Base-by-base conservation (phyloP, 305 asterid genomes). In the Fraxinus ornus region DNA sequence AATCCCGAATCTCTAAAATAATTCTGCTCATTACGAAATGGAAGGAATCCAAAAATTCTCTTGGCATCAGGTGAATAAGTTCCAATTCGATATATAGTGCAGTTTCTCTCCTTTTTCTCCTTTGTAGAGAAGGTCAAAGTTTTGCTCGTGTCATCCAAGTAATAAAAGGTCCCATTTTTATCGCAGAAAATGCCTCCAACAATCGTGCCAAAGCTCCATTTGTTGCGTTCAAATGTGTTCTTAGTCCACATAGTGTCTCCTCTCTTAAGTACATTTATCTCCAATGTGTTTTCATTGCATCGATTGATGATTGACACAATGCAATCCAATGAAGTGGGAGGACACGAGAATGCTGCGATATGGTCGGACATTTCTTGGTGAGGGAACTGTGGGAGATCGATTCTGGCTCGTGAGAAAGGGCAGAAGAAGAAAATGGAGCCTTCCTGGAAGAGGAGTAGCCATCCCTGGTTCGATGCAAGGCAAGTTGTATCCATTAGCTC, bases 401-500 rank as follows among this genome's bases (percentile, higher is more conserved):
- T 83, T 35, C 81, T 84, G 2, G 75, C 76, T 2, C 84, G 80
- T 6, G 90, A 85, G 26, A 83, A 83, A 4, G 89, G 89, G 87
- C 86, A 83, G 70, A 85, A 87, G 80, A 87, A 87, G 78, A 85
- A 87, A 39, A 87, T 2, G 3, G 79, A 33, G n/a, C 83, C 84
- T 5, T 77, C 60, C 37, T 81, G 78, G 33, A 28, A 78, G 2
- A 87, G 7, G 7, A 87, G 83, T 47, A 87, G 64, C 88, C 90
- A 87, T 15, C 88, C 87, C 9, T 76, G 80, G n/a, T 78, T 55
- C 3, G 89, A 88, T 41, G 86, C 86, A 24, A 85, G 87, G 33
- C 87, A 85, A 81, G 78, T 79, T 5, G 87, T 55, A 33, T 71
- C 68, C 36, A 79, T 78, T 30, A 87, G 84, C 35, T 87, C 88